Evolutionary conservation across 2,329 filamentous ascomycete species (phyloP).

Genomic region (Ophiocordyceps sinensis): DNA sequence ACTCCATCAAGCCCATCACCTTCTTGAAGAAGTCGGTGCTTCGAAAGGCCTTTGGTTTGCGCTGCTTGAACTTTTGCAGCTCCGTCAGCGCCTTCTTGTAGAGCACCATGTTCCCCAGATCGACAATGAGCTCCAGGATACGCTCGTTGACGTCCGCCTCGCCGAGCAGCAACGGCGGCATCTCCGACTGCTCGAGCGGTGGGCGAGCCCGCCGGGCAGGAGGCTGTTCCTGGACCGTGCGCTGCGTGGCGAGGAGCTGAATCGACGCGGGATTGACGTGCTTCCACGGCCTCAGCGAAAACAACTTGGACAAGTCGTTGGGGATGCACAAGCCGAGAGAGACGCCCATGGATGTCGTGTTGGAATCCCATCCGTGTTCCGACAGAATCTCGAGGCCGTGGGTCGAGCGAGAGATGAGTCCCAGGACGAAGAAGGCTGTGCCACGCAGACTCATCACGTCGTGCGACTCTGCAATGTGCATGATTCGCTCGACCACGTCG

Average conservation of each 20-base stretch:
- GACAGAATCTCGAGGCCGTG: constrained; percentile 86
- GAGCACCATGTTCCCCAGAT: constrained; percentile 85
- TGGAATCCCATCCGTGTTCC: constrained; percentile 86
- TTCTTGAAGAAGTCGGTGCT: constrained; percentile 70
- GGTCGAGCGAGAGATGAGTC: constrained; percentile 78
- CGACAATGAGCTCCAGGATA: constrained; percentile 72
- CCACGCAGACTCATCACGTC: constrained; percentile 87
- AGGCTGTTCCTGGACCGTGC: constrained; percentile 32
- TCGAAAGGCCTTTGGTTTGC: constrained; percentile 60
- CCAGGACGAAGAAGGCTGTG: constrained; percentile 92
- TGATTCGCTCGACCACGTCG: constrained; percentile 76
- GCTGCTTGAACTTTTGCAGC: constrained; percentile 63
- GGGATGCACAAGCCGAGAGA: constrained; percentile 84
- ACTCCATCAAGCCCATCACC: constrained; percentile 71
- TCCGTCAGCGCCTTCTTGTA: constrained; percentile 78
- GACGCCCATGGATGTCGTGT: constrained; percentile 66
- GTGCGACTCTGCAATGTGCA: constrained; percentile 75
- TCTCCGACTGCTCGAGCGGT: constrained; percentile 26
- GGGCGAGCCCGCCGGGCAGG: constrained; percentile 26
- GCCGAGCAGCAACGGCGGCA: constrained; percentile 34
- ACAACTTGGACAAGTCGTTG: constrained; percentile 59
- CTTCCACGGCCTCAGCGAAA: constrained; percentile 52
- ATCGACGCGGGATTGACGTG: constrained; percentile 33
- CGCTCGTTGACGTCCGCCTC: constrained; percentile 56
- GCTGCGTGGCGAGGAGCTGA: constrained; percentile 33